These are phyloP conservation scores for Pestalotiopsis sp. DNA, from an alignment of 2,329 filamentous ascomycete species.

Conservation along the genomic window DNA sequence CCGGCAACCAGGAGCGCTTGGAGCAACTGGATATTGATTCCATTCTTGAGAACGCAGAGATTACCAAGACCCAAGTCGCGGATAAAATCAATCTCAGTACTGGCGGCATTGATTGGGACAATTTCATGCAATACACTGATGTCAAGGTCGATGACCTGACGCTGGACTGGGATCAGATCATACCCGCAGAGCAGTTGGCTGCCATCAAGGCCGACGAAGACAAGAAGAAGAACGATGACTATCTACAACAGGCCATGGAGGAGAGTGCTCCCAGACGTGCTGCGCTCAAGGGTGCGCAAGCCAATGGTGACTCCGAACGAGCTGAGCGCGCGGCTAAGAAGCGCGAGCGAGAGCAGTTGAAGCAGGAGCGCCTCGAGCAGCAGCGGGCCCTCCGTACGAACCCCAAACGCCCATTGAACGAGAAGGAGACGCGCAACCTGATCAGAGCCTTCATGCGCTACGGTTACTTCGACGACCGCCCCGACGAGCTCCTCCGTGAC, in stretches of 20 bases:
- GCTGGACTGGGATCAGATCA: constrained; percentile 97
- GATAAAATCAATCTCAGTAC: constrained; percentile 90
- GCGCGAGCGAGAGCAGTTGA: constrained; percentile 61
- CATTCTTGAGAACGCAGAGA: constrained; percentile 93
- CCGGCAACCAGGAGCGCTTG: constrained; percentile 91
- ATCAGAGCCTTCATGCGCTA: constrained; percentile 89
- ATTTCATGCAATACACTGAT: constrained; percentile 97
- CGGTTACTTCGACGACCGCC: constrained; percentile 84
- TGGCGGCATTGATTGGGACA: constrained; percentile 81
- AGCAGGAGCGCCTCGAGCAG: constrained; percentile 75
- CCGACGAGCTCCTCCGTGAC: constrained; percentile 83
- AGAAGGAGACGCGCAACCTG: constrained; percentile 91
- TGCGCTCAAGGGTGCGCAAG: constrained; percentile 56
- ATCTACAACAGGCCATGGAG: constrained; percentile 78
- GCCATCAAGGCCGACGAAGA: constrained; percentile 89
- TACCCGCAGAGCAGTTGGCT: constrained; percentile 88
- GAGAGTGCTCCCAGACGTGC: constrained; percentile 82
- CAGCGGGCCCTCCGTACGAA: constrained; percentile 74
- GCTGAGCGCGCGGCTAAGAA: constrained; percentile 67
- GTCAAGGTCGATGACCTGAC: constrained; percentile 83
- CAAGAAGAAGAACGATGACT: constrained; percentile 77
- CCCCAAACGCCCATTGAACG: constrained; percentile 84
- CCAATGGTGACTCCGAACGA: constrained; percentile 56
- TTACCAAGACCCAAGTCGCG: constrained; percentile 93
- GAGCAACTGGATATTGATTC: constrained; percentile 98